These are phyloP conservation scores for Phytophthora colocasiae DNA, from an alignment of 352 stramenopile genomes.

Conservation along the genomic window DNA sequence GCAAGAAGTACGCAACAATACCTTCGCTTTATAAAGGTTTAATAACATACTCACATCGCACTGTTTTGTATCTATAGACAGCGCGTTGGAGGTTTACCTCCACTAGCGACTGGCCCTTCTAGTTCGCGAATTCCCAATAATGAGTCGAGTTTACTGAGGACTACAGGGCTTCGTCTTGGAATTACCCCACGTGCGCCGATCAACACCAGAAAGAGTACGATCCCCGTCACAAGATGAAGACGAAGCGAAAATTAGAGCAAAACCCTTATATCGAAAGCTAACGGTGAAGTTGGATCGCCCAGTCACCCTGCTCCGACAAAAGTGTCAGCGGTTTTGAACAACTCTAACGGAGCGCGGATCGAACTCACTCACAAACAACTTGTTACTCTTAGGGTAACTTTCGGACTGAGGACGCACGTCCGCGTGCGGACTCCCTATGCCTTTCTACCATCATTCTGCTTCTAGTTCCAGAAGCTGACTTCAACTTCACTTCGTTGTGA, in stretches of 20 bases:
- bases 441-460: too few species aligned
- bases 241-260: constrained; percentile 8
- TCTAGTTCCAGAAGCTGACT: too few species aligned
- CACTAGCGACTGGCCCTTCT: not conserved
- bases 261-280: constrained; percentile 10
- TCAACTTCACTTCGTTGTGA: too few species aligned
- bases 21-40: not conserved
- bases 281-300: constrained; percentile 15
- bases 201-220: constrained; percentile 21
- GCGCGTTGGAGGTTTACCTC: constrained; percentile 15
- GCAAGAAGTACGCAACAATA: constrained; percentile 34
- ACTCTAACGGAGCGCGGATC: constrained; percentile 5
- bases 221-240: constrained; percentile 26
- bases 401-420: too few species aligned
- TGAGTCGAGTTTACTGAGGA: constrained; percentile 13
- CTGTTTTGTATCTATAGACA: constrained; percentile 18
- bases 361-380: not conserved
- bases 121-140: constrained; percentile 21
- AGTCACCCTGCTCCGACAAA: constrained; percentile 36
- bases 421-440: too few species aligned
- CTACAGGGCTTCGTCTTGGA: constrained; percentile 2
- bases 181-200: not conserved
- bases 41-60: not conserved
- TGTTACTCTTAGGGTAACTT: too few species aligned
- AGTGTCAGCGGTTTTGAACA: constrained; percentile 20